Evolutionary conservation across 768 basidiomycete genomes (phyloP), one percentile per base, ranked within the genome.

Genomic region (Pilatotrama ljubarskyi): DNA sequence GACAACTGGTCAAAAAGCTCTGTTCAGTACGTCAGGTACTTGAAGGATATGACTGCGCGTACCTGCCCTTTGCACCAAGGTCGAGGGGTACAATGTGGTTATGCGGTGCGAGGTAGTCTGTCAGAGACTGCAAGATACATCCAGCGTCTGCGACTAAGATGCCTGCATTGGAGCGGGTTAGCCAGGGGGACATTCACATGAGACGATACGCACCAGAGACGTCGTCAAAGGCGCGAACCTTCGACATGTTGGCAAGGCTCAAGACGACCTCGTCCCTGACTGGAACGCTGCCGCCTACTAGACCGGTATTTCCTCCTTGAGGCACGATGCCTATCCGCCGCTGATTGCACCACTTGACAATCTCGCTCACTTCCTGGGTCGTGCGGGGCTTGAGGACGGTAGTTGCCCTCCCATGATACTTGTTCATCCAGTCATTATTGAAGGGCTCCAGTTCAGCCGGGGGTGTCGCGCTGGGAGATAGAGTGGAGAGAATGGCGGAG

Each of bases 11-110:
- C 17, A 1, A 17, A 7, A 5, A 35, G 13, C 17, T 20, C 17
- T 20, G 11, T 37, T 32, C 20, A 14, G 17, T 26, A 11, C 10
- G 25, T 24, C 20, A 15, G 32, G 26, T 29, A 15, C 13, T 10
- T 17, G 7, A 29, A 18, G 40, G 26, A 35, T 0, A 8, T 36
- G 17, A 13, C 36, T 13, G 1, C 13, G 70, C 76, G 36, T 58
- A 90, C 92, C 93, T 95, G 73, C 95, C 95, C 76, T 98, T 98
- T 29, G 95, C 95, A 42, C 94, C 95, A 10, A 98, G 79, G 72
- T 98, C 95, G 36, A 97, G 81, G 14, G 97, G 97, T 89, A 98
- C 95, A 72, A 98, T 95, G 73, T 98, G 91, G 63, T 95, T 84
- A 66, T 93, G 80, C 1, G 92, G 89, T 0, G 87, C 86, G 51